Base-by-base conservation (phyloP, 768 basidiomycete species). In the Russula lepida region DNA sequence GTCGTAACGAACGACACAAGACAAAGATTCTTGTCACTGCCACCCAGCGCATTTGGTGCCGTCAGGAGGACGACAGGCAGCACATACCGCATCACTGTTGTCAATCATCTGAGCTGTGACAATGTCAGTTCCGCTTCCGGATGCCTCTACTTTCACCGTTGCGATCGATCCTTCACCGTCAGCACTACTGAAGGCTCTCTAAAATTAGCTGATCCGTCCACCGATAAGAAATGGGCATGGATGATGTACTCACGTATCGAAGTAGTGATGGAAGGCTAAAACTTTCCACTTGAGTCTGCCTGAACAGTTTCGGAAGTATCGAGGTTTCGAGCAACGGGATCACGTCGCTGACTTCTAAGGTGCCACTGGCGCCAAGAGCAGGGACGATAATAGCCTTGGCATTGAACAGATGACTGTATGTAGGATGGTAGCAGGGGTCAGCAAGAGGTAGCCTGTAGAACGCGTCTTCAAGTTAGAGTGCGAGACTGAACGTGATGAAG, bases 1-100 rank as follows among this genome's bases (percentile, higher is more conserved):
- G 76, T 68, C 27, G 80, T 79, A 47, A 69, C 74, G 66, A 83
- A 79, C 32, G 78, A 76, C 71, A 76, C 79, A 57, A 84, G 72
- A 69, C 82, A 84, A 28, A 74, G 72, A 68, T 81, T 74, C 2
- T 72, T 69, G 6, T 70, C 59, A 0, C 68, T 37, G 35, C 82
- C 83, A 56, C 82, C 82, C 82, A 11, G 76, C 73, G 69, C 83
- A 84, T 56, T 69, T 76, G 3, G 77, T 81, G n/a, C 75, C 76
- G 23, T 77, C 70, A 4, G 83, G 81, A 17, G 15, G 50, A 17
- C 41, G 27, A 4, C 21, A 0, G 30, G 15, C 5, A 13, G 9
- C 11, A 72, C 78, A 68, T 62, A 82, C 81, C 15, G 71, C 68
- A 54, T 75, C 72, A 41, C 82, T 81, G 62, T 84, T 83, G 60